A percentile compares a stretch with the other conserved stretches of the same genome.
These are phyloP conservation scores for Sphagnurus paluster DNA, from an alignment of 1,284 basidiomycete genomes.

Conservation along the genomic window DNA sequence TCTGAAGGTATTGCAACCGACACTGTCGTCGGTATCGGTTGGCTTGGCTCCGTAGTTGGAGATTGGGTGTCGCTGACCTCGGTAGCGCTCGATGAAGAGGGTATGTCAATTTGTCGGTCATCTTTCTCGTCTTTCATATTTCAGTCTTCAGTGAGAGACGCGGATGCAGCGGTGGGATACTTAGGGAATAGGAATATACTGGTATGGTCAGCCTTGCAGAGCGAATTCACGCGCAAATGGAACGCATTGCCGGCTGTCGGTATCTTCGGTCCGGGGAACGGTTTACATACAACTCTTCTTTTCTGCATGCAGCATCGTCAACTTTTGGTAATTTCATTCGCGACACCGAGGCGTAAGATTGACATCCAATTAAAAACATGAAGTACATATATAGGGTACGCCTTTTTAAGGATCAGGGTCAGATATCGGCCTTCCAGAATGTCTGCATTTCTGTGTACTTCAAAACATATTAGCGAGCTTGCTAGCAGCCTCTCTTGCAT, in stretches of 20 bases:
- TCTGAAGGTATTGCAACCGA: slow-evolving; percentile 13
- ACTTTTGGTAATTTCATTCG: slow-evolving; percentile 6
- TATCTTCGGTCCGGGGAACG: background rate
- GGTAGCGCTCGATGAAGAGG: background rate
- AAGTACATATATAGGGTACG: slow-evolving; percentile 2
- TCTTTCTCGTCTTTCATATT: slow-evolving; percentile 10
- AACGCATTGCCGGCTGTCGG: background rate
- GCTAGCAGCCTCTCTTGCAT: slow-evolving; percentile 82
- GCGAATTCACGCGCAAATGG: background rate
- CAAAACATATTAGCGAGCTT: slow-evolving; percentile 87
- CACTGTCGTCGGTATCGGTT: background rate
- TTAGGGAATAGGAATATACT: too few relatives aligned
- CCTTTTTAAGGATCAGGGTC: background rate
- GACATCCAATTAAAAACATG: slow-evolving; percentile 1
- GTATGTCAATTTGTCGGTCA: background rate
- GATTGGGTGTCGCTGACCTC: background rate
- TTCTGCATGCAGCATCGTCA: too few relatives aligned
- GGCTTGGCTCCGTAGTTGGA: background rate
- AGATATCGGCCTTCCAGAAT: too few relatives aligned
- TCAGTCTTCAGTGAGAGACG: too few relatives aligned
- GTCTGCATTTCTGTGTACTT: too few relatives aligned
- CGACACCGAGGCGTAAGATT: background rate
- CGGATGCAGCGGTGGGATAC: too few relatives aligned
- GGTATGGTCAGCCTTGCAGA: too few relatives aligned
- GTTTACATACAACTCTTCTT: too few relatives aligned